These are phyloP conservation scores for Prototheca wickerhamii DNA, from an alignment of 163 green algal genomes.

Conservation along the genomic window DNA sequence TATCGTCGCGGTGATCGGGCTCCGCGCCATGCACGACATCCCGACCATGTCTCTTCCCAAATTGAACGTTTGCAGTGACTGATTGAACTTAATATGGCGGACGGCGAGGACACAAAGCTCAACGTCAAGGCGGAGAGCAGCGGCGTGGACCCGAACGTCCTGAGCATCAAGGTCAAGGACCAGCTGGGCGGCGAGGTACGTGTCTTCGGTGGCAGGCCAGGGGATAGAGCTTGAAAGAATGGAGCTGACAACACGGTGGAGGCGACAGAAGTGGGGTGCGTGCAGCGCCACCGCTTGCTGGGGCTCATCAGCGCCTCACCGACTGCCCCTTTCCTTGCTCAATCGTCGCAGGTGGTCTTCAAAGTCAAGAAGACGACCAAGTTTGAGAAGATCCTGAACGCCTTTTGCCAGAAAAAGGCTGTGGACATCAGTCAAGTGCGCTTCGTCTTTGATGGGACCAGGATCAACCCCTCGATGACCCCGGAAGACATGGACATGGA, in stretches of 20 bases:
- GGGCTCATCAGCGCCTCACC: too few species aligned
- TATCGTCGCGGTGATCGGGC: too few species aligned
- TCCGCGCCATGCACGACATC: too few species aligned
- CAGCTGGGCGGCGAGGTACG: constrained; percentile 24
- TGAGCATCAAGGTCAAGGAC: constrained; percentile 33
- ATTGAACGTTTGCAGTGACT: not conserved
- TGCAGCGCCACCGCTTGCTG: too few species aligned
- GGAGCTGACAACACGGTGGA: too few species aligned
- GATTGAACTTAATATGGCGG: not conserved
- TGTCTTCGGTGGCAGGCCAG: too few species aligned
- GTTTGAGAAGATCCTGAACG: constrained; percentile 35
- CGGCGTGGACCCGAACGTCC: not conserved
- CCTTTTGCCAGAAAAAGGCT: constrained; percentile 30
- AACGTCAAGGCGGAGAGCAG: constrained; percentile 14
- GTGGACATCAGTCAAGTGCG: constrained; percentile 17
- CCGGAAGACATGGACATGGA: constrained; percentile 36
- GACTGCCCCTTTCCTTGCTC: not conserved
- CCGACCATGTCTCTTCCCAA: too few species aligned
- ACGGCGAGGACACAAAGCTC: constrained; percentile 10
- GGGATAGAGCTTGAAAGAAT: too few species aligned
- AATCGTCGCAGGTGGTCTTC: constrained; percentile 32
- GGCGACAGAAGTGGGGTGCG: too few species aligned
- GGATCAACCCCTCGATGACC: constrained; percentile 18
- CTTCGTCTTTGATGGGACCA: constrained; percentile 49
- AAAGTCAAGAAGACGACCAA: constrained; percentile 28